Percentiles rank a stretch among this genome's conserved stretches.
phyloP scores from a whole-genome alignment of 768 basidiomycete genomes.

The Asterophora parasitica region DNA sequence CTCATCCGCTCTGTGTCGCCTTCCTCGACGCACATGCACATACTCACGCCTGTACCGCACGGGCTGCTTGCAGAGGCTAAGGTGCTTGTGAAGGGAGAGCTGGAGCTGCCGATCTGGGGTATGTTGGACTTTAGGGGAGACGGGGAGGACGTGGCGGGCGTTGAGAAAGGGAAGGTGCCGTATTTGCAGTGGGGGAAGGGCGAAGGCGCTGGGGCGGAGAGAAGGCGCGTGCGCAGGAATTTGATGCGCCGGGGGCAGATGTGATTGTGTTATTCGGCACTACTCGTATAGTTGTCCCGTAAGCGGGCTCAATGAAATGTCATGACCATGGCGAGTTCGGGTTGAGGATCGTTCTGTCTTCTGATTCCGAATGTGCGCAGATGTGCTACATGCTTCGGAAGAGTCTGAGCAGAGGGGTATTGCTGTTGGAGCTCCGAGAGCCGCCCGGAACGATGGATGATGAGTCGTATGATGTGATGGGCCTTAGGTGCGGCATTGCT shows the following conservation, averaged over 20 bases:
- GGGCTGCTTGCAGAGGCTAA: slow-evolving; percentile 35
- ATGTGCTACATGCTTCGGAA: too few relatives aligned
- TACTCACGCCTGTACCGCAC: slow-evolving; percentile 75
- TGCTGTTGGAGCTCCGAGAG: too few relatives aligned
- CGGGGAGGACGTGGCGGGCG: slow-evolving; percentile 35
- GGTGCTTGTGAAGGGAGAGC: slow-evolving; percentile 77
- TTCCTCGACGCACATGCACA: slow-evolving; percentile 45
- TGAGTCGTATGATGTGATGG: too few relatives aligned
- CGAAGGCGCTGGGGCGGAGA: slow-evolving; percentile 68
- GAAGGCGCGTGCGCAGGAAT: slow-evolving; percentile 74
- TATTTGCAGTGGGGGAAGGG: slow-evolving; percentile 75
- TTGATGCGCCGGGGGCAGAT: slow-evolving; percentile 80
- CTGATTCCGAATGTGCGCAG: too few relatives aligned
- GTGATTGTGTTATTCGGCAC: slow-evolving; percentile 31
- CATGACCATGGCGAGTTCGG: too few relatives aligned
- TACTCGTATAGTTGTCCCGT: too few relatives aligned
- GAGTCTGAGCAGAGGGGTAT: too few relatives aligned
- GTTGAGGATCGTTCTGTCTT: too few relatives aligned
- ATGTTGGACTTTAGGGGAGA: slow-evolving; percentile 68
- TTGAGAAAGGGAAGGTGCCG: slow-evolving; percentile 57
- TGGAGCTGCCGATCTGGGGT: slow-evolving; percentile 84
- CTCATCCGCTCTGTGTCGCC: slow-evolving; percentile 57
- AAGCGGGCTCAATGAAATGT: too few relatives aligned
- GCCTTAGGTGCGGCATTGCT: too few relatives aligned
- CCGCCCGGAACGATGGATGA: too few relatives aligned